Evolutionary conservation across 129 eudicot species (phyloP), one percentile per base, ranked within the genome.

Genomic region (Solidago caesia): DNA sequence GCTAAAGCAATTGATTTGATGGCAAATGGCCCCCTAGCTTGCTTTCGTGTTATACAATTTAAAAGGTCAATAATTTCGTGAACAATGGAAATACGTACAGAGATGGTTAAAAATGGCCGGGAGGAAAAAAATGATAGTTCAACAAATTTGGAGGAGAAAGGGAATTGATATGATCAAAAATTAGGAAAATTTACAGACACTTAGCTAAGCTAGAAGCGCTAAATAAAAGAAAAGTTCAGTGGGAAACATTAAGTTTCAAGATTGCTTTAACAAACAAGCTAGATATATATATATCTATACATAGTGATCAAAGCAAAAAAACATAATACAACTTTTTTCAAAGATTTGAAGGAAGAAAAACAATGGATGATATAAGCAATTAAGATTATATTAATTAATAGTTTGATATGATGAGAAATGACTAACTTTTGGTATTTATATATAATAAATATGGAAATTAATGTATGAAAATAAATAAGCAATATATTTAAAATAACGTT

Each of bases 341-440:
- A 13, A 45, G 64, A 13, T 77, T 15, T 47, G 2, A 47, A 33
- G 81, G 14, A 45, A 60, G 49, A 46, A 14, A 33, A 59, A 69
- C n/a, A 43, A 41, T 62, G 52, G 39, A 66, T 42, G 58, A 55
- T 21, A 55, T 15, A 45, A 67, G 63, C 58, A 70, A 21, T 21
- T 21, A 21, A 78, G 72, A 63, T 51, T 62, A 62, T 67, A 45
- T 44, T 57, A 60, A 45, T 44, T 57, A 60, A 26, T 69, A 45
- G 68, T 57, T 56, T 68, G 71, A 61, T 65, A 70, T 77, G 46
- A 41, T 78, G 42, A 51, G 72, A 62, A 52, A 8, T 45, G 5
- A 68, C 4, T 67, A 51, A 53, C 56, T 64, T 44, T 51, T 53
- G 59, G 5, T 71, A 33, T 78, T 61, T 62, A 44, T 62, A 78